Evolutionary conservation across 202 grass and related monocot species (phyloP).

Genomic region (Zoysia matrella): DNA sequence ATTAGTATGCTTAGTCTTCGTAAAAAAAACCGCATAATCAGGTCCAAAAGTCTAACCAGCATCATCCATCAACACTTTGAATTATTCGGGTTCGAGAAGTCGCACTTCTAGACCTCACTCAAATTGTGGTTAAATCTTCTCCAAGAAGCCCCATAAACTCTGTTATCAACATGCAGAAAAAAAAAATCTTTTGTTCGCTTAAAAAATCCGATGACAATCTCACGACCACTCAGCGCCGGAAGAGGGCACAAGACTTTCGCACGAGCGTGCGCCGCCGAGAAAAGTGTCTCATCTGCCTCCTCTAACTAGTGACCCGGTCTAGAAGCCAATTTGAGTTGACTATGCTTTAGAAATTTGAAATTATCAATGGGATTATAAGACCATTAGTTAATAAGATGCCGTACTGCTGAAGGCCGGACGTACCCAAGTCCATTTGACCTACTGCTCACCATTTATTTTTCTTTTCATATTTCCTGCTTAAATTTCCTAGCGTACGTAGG

Average conservation of each 20-base stretch:
- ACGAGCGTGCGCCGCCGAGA: background rate
- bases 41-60: constrained; percentile 43
- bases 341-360: background rate
- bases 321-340: constrained; percentile 24
- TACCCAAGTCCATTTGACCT: background rate
- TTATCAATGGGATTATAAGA: background rate
- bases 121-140: constrained; percentile 35
- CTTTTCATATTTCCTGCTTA: background rate
- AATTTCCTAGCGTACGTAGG: background rate
- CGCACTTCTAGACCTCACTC: constrained; percentile 29
- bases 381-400: background rate
- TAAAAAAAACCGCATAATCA: constrained; percentile 32
- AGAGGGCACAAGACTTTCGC: constrained; percentile 14
- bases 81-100: constrained; percentile 39
- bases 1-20: constrained; percentile 24
- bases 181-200: background rate
- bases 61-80: constrained; percentile 22
- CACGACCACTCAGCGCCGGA: constrained; percentile 4
- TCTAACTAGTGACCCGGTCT: background rate
- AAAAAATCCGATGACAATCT: constrained; percentile 7
- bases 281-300: background rate
- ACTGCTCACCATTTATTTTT: background rate
- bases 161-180: background rate
- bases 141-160: constrained; percentile 19
- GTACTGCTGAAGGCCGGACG: constrained; percentile 9